Evolutionary conservation across 352 stramenopile genomes (phyloP), one percentile per base, ranked within the genome.

Genomic region (Thraustotheca clavata): DNA sequence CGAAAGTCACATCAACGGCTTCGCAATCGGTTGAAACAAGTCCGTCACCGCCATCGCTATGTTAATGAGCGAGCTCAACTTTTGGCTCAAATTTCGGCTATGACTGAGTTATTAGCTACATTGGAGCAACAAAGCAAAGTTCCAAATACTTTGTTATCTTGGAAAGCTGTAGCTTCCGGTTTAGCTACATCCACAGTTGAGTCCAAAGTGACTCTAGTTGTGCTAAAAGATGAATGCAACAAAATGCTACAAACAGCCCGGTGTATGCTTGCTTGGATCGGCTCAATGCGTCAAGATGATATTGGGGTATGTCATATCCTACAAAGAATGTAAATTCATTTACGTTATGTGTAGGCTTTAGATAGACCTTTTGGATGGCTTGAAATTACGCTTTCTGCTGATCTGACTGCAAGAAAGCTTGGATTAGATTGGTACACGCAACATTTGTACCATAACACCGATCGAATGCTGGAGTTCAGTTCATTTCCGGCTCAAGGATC

Each of bases 361-460:
- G n/a, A n/a, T n/a, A n/a, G n/a, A n/a, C 43, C 43, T 12, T 50
- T 50, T 14, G 47, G 6, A 16, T 65, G 57, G 57, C 24, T n/a
- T 16, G 43, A 65, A 31, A 41, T 65, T 12, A 65, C 57, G 40
- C 38, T 65, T 0, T 8, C 55, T 16, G 57, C 35, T 14, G 46
- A 41, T 1, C 2, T 32, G 6, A 34, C 26, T 11, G 52, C 57
- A 3, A 40, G 57, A n/a, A 9, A 8, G n/a, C 20, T 65, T 8
- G 57, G 57, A 7, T 41, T 36, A 40, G 57, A 65, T 31, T 65
- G 57, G 57, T 50, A 50, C 36, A 65, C 57, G 9, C n/a, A 48
- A 20, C 57, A 65, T 26, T 65, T 65, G 40, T 54, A 54, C 27
- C 22, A 39, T 46, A 65, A 65, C 27, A 54, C 36, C 18, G 36